Percentiles rank a stretch among this genome's conserved stretches.
Evolutionary conservation across 768 basidiomycete species (phyloP).

Genomic region (Trametes villosa): DNA sequence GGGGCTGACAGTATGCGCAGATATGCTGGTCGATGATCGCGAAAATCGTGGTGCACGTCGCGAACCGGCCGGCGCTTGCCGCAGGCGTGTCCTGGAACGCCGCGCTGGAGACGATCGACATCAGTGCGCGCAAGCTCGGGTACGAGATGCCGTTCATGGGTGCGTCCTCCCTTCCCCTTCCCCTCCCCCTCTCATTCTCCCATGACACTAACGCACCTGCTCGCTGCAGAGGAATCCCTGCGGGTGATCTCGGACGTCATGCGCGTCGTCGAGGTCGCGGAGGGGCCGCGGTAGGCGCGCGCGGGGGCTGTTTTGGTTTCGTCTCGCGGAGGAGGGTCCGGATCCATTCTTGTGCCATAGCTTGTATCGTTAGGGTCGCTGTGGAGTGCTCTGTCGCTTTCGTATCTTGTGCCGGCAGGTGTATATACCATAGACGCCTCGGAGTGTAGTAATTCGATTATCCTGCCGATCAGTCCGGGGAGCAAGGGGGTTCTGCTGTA

Average conservation of each 20-base stretch:
- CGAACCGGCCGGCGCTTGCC: conserved; percentile 7
- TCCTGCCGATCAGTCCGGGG: no score
- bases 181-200: background rate
- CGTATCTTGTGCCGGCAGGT: no score
- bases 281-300: background rate
- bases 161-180: background rate
- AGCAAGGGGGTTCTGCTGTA: no score
- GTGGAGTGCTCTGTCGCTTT: no score
- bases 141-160: conserved; percentile 27
- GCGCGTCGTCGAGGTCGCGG: conserved; percentile 15
- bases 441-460: no score
- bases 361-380: background rate
- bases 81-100: conserved; percentile 15
- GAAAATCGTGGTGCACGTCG: conserved; percentile 24
- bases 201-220: background rate
- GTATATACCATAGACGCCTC: no score
- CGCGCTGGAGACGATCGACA: conserved; percentile 17
- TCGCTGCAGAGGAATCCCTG: conserved; percentile 5
- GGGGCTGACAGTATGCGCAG: conserved; percentile 10
- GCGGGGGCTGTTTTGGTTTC: no score
- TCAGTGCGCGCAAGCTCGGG: conserved; percentile 24
- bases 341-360: background rate
- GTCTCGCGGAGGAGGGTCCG: no score
- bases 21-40: conserved; percentile 30
- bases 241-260: conserved; percentile 16